A percentile compares a stretch with the other conserved stretches of the same genome.
Evolutionary conservation across 805 yeast species (phyloP).

Genomic region (Candida silvatica): DNA sequence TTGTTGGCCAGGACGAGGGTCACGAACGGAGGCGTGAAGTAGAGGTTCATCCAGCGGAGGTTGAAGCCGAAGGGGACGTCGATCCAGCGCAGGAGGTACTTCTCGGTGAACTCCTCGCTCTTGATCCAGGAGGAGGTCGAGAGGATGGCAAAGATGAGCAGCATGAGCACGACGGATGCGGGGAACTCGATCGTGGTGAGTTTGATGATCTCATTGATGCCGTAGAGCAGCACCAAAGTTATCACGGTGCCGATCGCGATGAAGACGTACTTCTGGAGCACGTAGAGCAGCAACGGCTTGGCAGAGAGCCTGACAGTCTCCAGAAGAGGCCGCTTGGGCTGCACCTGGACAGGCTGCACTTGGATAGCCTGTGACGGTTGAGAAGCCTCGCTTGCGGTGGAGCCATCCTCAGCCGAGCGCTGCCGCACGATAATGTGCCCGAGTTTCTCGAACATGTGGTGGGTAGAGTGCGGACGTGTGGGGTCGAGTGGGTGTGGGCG

Average conservation of each 20-base stretch:
- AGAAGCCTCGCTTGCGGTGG: too few species aligned
- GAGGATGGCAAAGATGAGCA: conserved; percentile 42
- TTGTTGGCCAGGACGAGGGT: conserved; percentile 60
- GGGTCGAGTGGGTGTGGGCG: too few species aligned
- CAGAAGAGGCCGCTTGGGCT: too few species aligned
- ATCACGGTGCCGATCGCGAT: conserved; percentile 42
- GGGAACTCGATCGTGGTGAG: conserved; percentile 50
- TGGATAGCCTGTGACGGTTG: too few species aligned
- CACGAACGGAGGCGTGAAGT: conserved; percentile 72
- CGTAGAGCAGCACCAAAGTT: conserved; percentile 40
- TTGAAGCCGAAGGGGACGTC: conserved; percentile 64
- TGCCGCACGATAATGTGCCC: too few species aligned
- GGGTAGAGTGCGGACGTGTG: too few species aligned
- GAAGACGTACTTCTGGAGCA: conserved; percentile 34
- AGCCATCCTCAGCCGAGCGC: too few species aligned
- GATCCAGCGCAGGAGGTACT: conserved; percentile 22
- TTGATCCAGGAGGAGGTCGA: conserved; percentile 27
- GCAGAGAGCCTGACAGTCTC: not conserved
- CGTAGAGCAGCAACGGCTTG: conserved; percentile 8
- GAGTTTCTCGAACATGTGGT: too few species aligned
- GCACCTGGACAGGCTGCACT: too few species aligned
- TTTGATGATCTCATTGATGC: conserved; percentile 38
- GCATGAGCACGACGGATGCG: conserved; percentile 64
- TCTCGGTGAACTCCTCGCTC: conserved; percentile 26
- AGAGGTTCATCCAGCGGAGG: conserved; percentile 69